Base-by-base conservation (phyloP, 306 rosid species). In the Cucurbita argyrosperma region DNA sequence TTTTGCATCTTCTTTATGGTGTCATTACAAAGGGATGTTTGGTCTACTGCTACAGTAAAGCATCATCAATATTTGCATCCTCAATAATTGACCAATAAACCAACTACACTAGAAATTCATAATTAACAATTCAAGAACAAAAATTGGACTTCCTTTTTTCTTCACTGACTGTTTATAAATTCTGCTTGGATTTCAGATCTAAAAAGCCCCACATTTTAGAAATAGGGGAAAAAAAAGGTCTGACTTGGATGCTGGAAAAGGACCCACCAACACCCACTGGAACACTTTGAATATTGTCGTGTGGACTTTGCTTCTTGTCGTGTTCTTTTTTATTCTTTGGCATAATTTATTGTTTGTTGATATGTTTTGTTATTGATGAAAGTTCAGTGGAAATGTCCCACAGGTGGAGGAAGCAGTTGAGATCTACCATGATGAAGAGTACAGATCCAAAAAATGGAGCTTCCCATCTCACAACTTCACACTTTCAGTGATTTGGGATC, bases 391-490 rank as follows among this genome's bases (percentile, higher is more conserved):
- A 72, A 63, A 63, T 80, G 80, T 52, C 77, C 64, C 76, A 57
- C 84, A 92, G 96, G 96, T 87, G 69, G 96, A 90, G 78, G 66
- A 59, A 80, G 91, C 85, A 5, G 74, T 84, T 61, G 96, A 87
- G 78, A 84, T 88, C 11, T 92, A 88, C 89, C 96, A 88, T 35
- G 98, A 92, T 15, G 79, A 90, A 81, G 96, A 88, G 50, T 90
- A 83, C 81, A 88, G 80, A 80, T 88, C 96, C 72, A 92, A 86
- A 78, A 82, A 56, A 77, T 92, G 96, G 96, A 80, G 51, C 54
- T 92, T 90, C 78, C 90, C 80, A 12, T 79, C 96, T 56, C 77
- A 87, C 86, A 92, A 90, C 86, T 87, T 88, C 85, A 88, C 98
- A 5, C 84, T 92, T 74, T 84, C 96, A 0, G 90, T 86, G 30